Conservation (phyloP, 345 rosid genomes). For the Erysimum cheiranthoides region DNA sequence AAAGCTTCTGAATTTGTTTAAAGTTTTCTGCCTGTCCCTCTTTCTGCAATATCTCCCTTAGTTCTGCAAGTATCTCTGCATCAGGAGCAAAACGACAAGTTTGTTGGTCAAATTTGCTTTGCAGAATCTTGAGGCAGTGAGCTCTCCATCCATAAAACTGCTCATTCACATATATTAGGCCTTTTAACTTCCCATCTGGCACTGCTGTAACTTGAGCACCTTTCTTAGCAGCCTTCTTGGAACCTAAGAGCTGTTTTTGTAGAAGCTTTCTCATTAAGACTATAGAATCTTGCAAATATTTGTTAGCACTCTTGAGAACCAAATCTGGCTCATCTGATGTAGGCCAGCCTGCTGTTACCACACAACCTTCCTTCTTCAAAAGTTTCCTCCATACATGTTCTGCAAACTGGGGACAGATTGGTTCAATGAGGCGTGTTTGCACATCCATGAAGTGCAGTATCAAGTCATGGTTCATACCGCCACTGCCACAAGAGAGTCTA, state of each 20-base stretch:
- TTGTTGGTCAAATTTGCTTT: conserved; percentile 58
- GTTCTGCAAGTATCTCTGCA: conserved; percentile 63
- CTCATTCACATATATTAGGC: conserved; percentile 80
- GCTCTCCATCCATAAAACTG: conserved; percentile 89
- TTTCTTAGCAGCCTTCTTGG: conserved; percentile 72
- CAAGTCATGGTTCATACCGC: conserved; percentile 76
- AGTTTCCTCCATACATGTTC: conserved; percentile 90
- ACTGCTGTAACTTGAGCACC: conserved; percentile 60
- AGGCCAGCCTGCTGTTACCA: conserved; percentile 90
- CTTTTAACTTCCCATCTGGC: conserved; percentile 58
- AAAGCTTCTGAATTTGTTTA: conserved; percentile 67
- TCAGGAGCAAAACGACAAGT: conserved; percentile 62
- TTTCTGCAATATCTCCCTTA: conserved; percentile 59
- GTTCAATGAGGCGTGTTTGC: conserved; percentile 85
- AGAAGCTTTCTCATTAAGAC: conserved; percentile 77
- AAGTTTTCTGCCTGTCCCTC: conserved; percentile 71
- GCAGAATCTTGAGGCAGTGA: conserved; percentile 74
- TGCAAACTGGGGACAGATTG: conserved; percentile 91
- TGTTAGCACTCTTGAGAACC: conserved; percentile 80
- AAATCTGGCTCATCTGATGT: conserved; percentile 67
- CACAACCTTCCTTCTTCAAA: conserved; percentile 81
- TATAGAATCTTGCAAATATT: conserved; percentile 87
- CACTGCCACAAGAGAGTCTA: conserved; percentile 77
- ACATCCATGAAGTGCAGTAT: conserved; percentile 82
- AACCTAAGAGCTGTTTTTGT: conserved; percentile 69